Evolutionary conservation across 257 asterid species (phyloP).

Genomic region (Jacaranda mimosifolia): DNA sequence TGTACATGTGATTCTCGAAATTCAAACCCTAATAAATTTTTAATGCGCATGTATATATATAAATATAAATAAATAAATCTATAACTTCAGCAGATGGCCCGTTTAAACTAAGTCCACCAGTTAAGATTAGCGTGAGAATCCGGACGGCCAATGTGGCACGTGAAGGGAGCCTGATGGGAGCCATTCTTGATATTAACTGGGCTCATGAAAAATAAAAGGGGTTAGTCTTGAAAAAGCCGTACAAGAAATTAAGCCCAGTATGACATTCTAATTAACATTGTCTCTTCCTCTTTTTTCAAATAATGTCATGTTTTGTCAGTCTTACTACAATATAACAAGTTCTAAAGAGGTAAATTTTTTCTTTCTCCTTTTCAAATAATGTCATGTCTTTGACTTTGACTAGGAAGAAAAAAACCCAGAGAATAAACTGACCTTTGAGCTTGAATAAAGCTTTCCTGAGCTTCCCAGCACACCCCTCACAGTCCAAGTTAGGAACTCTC

Average conservation of each 20-base stretch:
- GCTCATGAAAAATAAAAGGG: not conserved
- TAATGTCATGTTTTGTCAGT: not conserved
- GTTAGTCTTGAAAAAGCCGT: not conserved
- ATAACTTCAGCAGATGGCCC: no score
- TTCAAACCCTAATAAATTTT: no score
- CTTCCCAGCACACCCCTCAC: conserved; percentile 82
- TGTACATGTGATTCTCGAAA: no score
- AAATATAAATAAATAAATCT: no score
- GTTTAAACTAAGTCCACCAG: no score
- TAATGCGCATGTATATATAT: no score
- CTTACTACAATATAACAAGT: not conserved
- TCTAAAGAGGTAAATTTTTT: no score
- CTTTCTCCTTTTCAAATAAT: no score
- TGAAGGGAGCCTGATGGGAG: no score
- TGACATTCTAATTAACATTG: not conserved
- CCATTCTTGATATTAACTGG: not conserved
- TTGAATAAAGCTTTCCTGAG: conserved; percentile 68
- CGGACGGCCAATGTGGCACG: no score
- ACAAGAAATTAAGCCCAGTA: not conserved
- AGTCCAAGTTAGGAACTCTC: conserved; percentile 86
- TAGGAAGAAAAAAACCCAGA: not conserved
- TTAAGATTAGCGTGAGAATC: no score
- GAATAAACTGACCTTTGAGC: conserved; percentile 61
- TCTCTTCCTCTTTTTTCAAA: not conserved
- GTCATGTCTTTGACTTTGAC: no score